phyloP scores from a whole-genome alignment of 2,329 filamentous ascomycete species.

The Epichloe festucae region DNA sequence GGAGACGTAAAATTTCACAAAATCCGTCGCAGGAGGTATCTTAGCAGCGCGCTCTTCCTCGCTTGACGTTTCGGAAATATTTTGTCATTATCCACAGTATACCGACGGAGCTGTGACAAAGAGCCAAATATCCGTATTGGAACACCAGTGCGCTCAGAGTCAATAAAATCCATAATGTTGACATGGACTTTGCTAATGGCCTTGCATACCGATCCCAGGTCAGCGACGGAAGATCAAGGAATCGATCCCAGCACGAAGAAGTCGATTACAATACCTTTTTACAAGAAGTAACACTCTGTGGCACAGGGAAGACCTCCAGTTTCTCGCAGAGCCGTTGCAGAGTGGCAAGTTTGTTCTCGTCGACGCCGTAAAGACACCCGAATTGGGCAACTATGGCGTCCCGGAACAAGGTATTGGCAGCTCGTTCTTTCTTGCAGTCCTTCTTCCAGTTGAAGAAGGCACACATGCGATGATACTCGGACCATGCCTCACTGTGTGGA shows the following conservation, averaged over 20 bases:
- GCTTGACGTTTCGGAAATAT: neutral
- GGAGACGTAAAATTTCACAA: too few species aligned
- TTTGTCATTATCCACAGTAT: neutral
- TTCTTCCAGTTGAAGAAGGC: neutral
- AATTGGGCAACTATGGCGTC: neutral
- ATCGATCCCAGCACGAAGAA: too few species aligned
- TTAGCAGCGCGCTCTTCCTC: neutral
- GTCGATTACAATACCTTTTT: neutral
- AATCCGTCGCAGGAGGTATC: neutral
- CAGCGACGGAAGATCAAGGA: neutral
- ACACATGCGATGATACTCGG: neutral
- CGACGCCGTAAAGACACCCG: neutral
- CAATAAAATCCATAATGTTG: constrained; percentile 4
- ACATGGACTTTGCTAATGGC: neutral
- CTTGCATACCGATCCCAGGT: neutral
- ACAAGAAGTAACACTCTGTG: neutral
- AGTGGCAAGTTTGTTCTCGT: neutral
- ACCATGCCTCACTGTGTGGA: neutral
- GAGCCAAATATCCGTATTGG: neutral
- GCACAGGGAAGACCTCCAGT: neutral
- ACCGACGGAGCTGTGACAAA: neutral
- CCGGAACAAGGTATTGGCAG: neutral
- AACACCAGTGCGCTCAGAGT: constrained; percentile 1
- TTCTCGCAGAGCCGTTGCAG: constrained; percentile 1
- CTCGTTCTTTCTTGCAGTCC: neutral